Conservation (phyloP, 2,329 filamentous ascomycete species). For the Thelonectria rubi region DNA sequence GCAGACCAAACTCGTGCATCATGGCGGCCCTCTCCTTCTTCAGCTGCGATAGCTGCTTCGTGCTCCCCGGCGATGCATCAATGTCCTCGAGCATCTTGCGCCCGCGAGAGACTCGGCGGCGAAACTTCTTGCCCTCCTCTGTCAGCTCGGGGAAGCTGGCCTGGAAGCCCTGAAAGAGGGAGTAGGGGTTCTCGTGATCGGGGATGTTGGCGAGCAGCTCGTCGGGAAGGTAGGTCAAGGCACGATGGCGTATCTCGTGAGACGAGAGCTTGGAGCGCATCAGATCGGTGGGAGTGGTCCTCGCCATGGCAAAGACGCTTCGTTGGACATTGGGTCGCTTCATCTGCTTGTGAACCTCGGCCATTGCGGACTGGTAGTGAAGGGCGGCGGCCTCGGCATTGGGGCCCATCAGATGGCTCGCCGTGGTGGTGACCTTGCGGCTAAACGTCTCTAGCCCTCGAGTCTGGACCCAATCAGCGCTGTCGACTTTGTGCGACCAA, state of each 20-base stretch:
- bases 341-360: slow-evolving; percentile 88
- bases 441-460: slow-evolving; percentile 92
- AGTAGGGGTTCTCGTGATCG: slow-evolving; percentile 85
- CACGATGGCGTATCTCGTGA: slow-evolving; percentile 92
- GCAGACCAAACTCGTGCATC: slow-evolving; percentile 88
- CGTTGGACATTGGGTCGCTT: slow-evolving; percentile 85
- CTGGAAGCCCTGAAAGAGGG: slow-evolving; percentile 95
- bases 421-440: slow-evolving; percentile 93
- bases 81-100: slow-evolving; percentile 79
- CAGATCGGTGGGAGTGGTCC: slow-evolving; percentile 91
- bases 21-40: slow-evolving; percentile 82
- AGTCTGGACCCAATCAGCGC: slow-evolving; percentile 62
- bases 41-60: slow-evolving; percentile 75
- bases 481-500: slow-evolving; percentile 30
- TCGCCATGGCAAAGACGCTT: slow-evolving; percentile 89
- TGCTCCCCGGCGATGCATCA: slow-evolving; percentile 62
- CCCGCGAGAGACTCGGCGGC: slow-evolving; percentile 75
- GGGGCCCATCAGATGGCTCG: slow-evolving; percentile 85
- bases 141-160: slow-evolving; percentile 79
- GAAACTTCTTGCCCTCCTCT: slow-evolving; percentile 76
- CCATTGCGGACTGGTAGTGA: slow-evolving; percentile 89
- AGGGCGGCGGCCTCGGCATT: slow-evolving; percentile 60
- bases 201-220: slow-evolving; percentile 91
- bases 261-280: slow-evolving; percentile 92
- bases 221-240: slow-evolving; percentile 86